phyloP scores from a whole-genome alignment of 352 stramenopile species.

The Pythium aphanidermatum region DNA sequence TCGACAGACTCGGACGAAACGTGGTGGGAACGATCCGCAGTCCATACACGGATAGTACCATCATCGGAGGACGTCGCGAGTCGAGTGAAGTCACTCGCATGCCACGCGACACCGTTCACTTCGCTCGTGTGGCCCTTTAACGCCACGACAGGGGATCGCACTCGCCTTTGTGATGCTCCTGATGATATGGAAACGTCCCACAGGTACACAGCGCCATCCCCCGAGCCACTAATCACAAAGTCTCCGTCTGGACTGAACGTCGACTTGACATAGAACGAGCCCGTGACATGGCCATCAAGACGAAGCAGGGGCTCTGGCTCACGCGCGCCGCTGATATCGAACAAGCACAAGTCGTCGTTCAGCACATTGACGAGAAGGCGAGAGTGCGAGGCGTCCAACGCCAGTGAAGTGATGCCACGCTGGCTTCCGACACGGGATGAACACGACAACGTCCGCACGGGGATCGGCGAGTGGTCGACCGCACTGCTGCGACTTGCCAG shows the following conservation, averaged over 20 bases:
- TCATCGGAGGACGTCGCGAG: constrained; percentile 62
- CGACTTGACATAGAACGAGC: constrained; percentile 63
- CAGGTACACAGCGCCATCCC: constrained; percentile 47
- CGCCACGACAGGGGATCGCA: constrained; percentile 27
- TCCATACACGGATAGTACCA: constrained; percentile 32
- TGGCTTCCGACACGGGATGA: constrained; percentile 24
- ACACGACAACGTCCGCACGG: constrained; percentile 37
- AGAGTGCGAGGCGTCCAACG: constrained; percentile 23
- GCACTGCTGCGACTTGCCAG: background rate
- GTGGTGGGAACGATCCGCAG: background rate
- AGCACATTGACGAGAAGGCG: constrained; percentile 58
- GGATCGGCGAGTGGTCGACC: constrained; percentile 2
- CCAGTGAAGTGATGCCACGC: constrained; percentile 54
- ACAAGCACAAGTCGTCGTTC: constrained; percentile 47
- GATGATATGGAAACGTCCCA: constrained; percentile 29
- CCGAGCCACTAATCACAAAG: constrained; percentile 51
- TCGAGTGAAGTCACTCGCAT: constrained; percentile 35
- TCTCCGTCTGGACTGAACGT: constrained; percentile 54
- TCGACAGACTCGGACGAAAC: background rate
- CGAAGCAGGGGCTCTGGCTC: constrained; percentile 23
- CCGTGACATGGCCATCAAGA: constrained; percentile 41
- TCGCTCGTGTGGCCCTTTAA: constrained; percentile 57
- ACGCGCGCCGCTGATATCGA: constrained; percentile 25
- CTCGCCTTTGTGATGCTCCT: no score
- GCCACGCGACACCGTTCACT: constrained; percentile 65